Evolutionary conservation across 345 rosid species (phyloP), one percentile per base, ranked within the genome.

Genomic region (Lumnitzera littorea): DNA sequence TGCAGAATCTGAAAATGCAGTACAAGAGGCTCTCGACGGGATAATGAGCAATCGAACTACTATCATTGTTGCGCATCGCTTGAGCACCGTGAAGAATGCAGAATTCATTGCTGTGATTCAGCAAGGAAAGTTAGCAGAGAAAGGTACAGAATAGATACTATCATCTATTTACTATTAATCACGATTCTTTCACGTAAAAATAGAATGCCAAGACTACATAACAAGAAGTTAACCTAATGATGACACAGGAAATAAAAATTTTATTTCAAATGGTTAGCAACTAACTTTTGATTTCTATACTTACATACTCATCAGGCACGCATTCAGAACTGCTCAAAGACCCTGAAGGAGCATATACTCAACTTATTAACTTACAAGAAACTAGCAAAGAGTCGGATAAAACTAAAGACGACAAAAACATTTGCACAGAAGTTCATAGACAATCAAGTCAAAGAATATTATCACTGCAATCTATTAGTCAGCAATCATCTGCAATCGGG

Each of bases 1-100:
- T 61, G 87, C 95, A 7, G 96, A 91, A 72, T 88, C 95, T 0
- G 96, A 88, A 66, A 86, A 84, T 67, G 64, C 77, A n/a, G 96
- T 91, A 31, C 91, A 88, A 71, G 95, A 88, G 68, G 91, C 98
- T 52, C 60, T 91, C 51, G 95, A 88, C 50, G 75, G 85, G 79
- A 82, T 88, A 11, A 88, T 88, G 96, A 82, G 81, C 29, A 80
- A 78, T 46, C 67, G 91, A 54, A 91, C 95, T 11, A 91, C 95
- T 24, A 81, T 86, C 43, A 72, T 91, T 15, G 95, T 88, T 23
- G 98, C 98, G 0, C 98, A 91, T 71, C 82, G 96, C 52, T 67
- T 88, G 72, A 91, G 88, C 75, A 88, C 98, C 0, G 69, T 91
- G 6, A 80, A 81, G 62, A 84, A 80, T 63, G 91, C 87, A 48